Evolutionary conservation across 441 rosid genomes (phyloP), one percentile per base, ranked within the genome.

Genomic region (Macaranga tanarius): DNA sequence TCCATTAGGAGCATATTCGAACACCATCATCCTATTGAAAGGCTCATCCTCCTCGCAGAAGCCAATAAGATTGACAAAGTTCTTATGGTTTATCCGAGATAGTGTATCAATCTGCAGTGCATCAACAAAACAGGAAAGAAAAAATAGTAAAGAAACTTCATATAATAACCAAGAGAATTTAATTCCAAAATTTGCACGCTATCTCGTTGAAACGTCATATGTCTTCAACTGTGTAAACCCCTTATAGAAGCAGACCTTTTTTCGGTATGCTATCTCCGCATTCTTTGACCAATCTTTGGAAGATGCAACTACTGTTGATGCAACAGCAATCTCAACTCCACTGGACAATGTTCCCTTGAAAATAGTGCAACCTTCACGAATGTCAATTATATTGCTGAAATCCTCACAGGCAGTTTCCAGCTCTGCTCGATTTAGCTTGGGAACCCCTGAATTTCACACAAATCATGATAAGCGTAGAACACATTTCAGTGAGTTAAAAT

Each of bases 1-100:
- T 62, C 98, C 98, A 66, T 91, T 95, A 16, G 98, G 95, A 82
- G 96, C 97, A 77, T 95, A 91, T 86, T 95, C 99, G 65, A 92
- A 95, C 72, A 95, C 97, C 89, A 95, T 86, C 88, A 95, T 91
- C 79, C 99, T 86, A 71, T 76, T 85, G 82, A 95, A 95, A 51
- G 97, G 99, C 72, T 87, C 88, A 51, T 91, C 76, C 77, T 92
- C 97, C 80, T 88, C 94, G 56, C 93, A 92, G 71, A 73, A 89
- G 54, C 97, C 97, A 68, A 95, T 86, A 71, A 95, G 97, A 79
- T 92, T 95, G 68, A 91, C 89, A 75, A 90, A 95, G 84, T 92
- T 95, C 84, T 90, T 95, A 77, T 92, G 97, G 83, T 90, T 92
- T 22, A 92, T 48, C 71, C 89, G 80, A 2, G 97, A 92, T 73